Evolutionary conservation across 495 filamentous ascomycete species (phyloP).

Genomic region (Hypoxylon cercidicola): DNA sequence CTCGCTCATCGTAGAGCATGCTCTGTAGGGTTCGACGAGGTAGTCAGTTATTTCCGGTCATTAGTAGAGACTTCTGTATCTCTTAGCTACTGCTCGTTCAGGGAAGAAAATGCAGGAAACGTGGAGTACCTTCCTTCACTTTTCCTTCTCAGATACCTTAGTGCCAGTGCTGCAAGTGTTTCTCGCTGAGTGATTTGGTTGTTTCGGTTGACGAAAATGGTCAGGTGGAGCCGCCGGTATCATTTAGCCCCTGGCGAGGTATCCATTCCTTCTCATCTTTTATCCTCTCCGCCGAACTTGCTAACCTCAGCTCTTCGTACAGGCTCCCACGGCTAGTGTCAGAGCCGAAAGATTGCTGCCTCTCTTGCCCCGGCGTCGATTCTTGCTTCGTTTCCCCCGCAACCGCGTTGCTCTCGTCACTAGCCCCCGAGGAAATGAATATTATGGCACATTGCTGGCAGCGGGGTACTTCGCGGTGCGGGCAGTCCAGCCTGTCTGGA

Average conservation of each 20-base stretch:
- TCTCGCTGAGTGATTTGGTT: neutral
- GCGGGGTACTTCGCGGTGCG: constrained; percentile 30
- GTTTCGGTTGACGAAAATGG: neutral
- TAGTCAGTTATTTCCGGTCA: constrained; percentile 2
- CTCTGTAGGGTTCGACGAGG: neutral
- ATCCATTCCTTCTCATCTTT: neutral
- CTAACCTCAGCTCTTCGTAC: neutral
- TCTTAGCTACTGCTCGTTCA: constrained; percentile 1
- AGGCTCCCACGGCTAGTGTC: constrained; percentile 12
- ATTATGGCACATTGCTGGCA: constrained; percentile 34
- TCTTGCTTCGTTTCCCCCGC: neutral
- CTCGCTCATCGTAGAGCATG: neutral
- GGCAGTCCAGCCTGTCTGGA: constrained; percentile 28
- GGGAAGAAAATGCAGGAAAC: neutral
- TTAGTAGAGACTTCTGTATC: neutral
- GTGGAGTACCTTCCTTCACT: constrained; percentile 7
- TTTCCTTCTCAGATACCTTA: neutral
- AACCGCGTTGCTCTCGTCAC: neutral
- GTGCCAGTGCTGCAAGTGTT: neutral
- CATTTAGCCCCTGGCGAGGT: no score
- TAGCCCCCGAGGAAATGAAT: constrained; percentile 20
- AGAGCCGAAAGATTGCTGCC: constrained; percentile 16
- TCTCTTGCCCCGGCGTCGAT: neutral
- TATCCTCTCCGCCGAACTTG: neutral
- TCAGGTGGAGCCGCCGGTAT: no score